Conservation (phyloP, 73 alveolate genomes). For the Tetrahymena borealis region DNA sequence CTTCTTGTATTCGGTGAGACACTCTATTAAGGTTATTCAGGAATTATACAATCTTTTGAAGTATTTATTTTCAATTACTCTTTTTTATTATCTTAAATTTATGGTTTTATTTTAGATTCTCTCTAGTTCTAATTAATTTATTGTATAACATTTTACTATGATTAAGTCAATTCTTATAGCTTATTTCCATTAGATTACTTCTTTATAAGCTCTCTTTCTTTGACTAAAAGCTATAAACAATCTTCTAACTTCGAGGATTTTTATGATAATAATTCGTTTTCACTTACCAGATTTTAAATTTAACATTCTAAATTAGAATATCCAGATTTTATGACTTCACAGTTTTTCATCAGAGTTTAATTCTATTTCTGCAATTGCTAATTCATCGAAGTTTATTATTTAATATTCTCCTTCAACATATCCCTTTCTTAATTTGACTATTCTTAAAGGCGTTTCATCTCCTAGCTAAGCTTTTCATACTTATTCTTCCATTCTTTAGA, state of each 20-base stretch:
- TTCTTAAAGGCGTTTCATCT: not conserved
- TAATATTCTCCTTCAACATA: not conserved
- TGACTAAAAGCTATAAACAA: not conserved
- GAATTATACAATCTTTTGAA: not conserved
- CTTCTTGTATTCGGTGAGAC: not conserved
- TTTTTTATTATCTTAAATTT: not conserved
- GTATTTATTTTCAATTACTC: not conserved
- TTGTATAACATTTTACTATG: not conserved
- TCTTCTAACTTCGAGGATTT: not conserved
- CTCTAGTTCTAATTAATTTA: not conserved
- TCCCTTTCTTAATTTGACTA: not conserved
- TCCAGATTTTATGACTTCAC: not conserved
- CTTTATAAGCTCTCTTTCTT: not conserved
- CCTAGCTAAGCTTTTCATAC: not conserved
- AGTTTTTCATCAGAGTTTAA: not conserved
- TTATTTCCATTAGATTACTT: not conserved
- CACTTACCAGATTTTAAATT: not conserved
- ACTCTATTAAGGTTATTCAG: not conserved
- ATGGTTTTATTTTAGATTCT: not conserved
- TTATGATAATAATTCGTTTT: not conserved
- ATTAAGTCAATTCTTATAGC: not conserved
- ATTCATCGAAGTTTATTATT: not conserved
- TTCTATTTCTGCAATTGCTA: not conserved
- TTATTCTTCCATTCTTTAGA: not conserved
- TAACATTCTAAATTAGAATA: not conserved